These are phyloP conservation scores for Thielaviopsis populi DNA, from an alignment of 2,329 filamentous ascomycete species.

Conservation along the genomic window DNA sequence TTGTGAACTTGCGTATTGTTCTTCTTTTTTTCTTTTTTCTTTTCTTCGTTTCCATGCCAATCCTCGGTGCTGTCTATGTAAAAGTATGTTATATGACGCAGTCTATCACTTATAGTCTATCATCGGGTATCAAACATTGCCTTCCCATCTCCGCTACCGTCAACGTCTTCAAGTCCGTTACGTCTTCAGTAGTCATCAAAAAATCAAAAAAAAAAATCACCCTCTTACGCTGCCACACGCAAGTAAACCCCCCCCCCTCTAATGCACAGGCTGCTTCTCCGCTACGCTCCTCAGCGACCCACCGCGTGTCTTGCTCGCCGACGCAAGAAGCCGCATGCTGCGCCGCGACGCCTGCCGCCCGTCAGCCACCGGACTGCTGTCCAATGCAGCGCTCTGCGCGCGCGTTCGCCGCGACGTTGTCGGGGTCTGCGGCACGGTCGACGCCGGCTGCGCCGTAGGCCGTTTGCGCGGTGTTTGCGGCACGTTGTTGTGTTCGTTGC, in stretches of 20 bases:
- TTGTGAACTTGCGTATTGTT: background rate
- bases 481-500: background rate
- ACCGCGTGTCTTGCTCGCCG: background rate
- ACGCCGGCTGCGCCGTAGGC: background rate
- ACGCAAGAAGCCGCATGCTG: background rate
- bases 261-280: background rate
- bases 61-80: too few relatives aligned
- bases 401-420: background rate
- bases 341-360: background rate
- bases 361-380: background rate
- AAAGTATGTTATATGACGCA: background rate
- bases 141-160: background rate
- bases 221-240: too few relatives aligned
- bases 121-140: background rate
- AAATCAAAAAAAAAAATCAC: too few relatives aligned
- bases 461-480: background rate
- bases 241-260: too few relatives aligned
- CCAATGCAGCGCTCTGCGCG: background rate
- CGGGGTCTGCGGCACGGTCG: background rate
- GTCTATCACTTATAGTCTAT: background rate
- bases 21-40: background rate
- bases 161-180: too few relatives aligned
- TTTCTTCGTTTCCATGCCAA: too few relatives aligned
- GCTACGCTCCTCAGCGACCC: background rate
- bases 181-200: too few relatives aligned